Evolutionary conservation across 2,329 filamentous ascomycete species (phyloP).

Genomic region (Clonostachys rhizophaga): DNA sequence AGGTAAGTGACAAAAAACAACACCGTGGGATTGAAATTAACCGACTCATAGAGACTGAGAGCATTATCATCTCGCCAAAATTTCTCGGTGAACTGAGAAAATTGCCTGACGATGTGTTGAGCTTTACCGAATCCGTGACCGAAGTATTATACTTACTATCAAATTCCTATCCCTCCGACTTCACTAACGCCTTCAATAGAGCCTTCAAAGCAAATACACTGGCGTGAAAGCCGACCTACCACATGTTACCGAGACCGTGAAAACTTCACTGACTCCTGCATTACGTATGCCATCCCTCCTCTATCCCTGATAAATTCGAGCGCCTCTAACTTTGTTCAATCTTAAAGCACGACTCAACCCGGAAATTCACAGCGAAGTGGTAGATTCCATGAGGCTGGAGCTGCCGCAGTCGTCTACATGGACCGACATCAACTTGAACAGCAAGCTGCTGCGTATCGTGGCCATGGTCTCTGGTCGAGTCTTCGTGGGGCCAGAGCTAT

Average conservation of each 20-base stretch:
- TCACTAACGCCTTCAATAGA: conserved; percentile 5
- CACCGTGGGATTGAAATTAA: neutral
- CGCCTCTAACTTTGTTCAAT: neutral
- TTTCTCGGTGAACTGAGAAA: conserved; percentile 14
- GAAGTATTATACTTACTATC: conserved; percentile 1
- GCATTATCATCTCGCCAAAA: conserved; percentile 19
- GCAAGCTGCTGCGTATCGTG: conserved; percentile 35
- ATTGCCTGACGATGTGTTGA: conserved; percentile 5
- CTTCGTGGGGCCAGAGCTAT: conserved; percentile 41
- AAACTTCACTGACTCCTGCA: conserved; percentile 21
- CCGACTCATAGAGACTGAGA: conserved; percentile 4
- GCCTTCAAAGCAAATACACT: conserved; percentile 26
- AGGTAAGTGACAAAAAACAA: conserved; percentile 2
- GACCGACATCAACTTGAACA: conserved; percentile 31
- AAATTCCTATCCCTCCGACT: neutral
- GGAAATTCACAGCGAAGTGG: neutral
- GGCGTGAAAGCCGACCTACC: conserved; percentile 13
- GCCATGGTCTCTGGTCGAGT: conserved; percentile 38
- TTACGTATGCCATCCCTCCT: conserved; percentile 12
- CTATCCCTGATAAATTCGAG: neutral
- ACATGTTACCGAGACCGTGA: conserved; percentile 20
- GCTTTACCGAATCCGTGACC: conserved; percentile 3
- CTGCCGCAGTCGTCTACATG: conserved; percentile 30
- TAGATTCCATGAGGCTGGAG: conserved; percentile 28
- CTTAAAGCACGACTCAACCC: neutral